These are phyloP conservation scores for Salix udensis DNA, from an alignment of 345 rosid species.

Conservation along the genomic window DNA sequence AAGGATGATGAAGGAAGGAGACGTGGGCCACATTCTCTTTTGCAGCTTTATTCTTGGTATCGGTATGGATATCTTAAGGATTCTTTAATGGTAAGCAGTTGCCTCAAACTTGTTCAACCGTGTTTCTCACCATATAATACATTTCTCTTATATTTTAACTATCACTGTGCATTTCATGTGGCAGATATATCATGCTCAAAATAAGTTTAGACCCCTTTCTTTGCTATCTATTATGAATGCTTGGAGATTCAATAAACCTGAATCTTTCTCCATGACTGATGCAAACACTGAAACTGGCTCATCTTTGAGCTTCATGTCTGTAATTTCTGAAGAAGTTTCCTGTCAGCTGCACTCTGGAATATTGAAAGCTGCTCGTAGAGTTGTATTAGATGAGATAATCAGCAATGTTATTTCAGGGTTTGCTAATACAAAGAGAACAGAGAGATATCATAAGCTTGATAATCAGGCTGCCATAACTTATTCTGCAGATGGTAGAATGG, in stretches of 20 bases:
- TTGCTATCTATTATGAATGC: slow-evolving; percentile 51
- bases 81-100: slow-evolving; percentile 53
- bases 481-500: slow-evolving; percentile 31
- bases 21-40: slow-evolving; percentile 77
- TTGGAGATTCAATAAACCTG: slow-evolving; percentile 41
- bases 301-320: slow-evolving; percentile 39
- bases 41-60: slow-evolving; percentile 67
- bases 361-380: slow-evolving; percentile 73
- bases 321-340: slow-evolving; percentile 69
- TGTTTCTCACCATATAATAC: not conserved
- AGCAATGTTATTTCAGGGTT: slow-evolving; percentile 55
- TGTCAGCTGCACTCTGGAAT: slow-evolving; percentile 73
- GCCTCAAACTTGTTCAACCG: not conserved
- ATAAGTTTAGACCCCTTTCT: slow-evolving; percentile 46
- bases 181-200: slow-evolving; percentile 66
- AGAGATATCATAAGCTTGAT: slow-evolving; percentile 40
- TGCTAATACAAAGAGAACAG: slow-evolving; percentile 42
- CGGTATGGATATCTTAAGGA: slow-evolving; percentile 52
- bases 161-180: slow-evolving; percentile 19
- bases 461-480: slow-evolving; percentile 31
- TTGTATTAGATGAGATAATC: slow-evolving; percentile 79
- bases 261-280: slow-evolving; percentile 20
- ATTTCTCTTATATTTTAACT: slow-evolving; percentile 6
- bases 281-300: slow-evolving; percentile 29
- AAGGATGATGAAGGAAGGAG: slow-evolving; percentile 63